phyloP scores from a whole-genome alignment of 805 yeast genomes.

The Ogataea methanolica region DNA sequence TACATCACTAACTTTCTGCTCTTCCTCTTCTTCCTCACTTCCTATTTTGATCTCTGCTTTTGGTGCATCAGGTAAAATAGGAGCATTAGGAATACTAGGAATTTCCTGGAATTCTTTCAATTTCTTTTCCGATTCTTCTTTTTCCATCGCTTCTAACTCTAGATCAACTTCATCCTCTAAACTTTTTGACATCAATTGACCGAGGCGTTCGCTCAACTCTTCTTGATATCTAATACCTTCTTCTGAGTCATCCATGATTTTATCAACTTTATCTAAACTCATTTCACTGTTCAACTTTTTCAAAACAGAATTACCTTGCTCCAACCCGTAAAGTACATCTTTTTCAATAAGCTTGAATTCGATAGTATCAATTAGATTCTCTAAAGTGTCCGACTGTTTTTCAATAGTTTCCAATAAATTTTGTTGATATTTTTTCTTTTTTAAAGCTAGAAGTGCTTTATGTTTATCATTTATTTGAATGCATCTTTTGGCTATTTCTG shows the following conservation, averaged over 20 bases:
- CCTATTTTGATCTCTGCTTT: slow-evolving; percentile 9
- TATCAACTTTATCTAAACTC: slow-evolving; percentile 73
- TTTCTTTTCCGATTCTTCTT: slow-evolving; percentile 32
- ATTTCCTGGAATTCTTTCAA: slow-evolving; percentile 1
- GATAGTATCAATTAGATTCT: slow-evolving; percentile 69
- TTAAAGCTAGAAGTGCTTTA: slow-evolving; percentile 64
- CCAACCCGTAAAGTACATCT: slow-evolving; percentile 75
- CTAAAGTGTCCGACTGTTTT: slow-evolving; percentile 74
- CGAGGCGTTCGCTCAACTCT: slow-evolving; percentile 56
- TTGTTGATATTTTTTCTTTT: slow-evolving; percentile 79
- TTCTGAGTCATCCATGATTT: slow-evolving; percentile 75
- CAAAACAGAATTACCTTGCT: slow-evolving; percentile 75
- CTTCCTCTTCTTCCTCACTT: slow-evolving; percentile 17
- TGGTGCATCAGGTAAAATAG: slow-evolving; percentile 31
- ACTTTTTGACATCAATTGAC: slow-evolving; percentile 35
- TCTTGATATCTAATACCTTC: slow-evolving; percentile 79
- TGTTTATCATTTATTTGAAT: slow-evolving; percentile 48
- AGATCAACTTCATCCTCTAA: slow-evolving; percentile 64
- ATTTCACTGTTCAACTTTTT: slow-evolving; percentile 74
- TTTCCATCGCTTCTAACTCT: slow-evolving; percentile 50
- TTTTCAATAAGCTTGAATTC: slow-evolving; percentile 88
- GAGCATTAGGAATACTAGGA: slow-evolving; percentile 28
- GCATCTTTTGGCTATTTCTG: slow-evolving; percentile 52
- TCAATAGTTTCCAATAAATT: slow-evolving; percentile 65
- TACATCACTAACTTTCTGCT: neutral